Percentiles rank a stretch among this genome's conserved stretches.
Conservation (phyloP, 1,139 yeast species). For the Maudiozyma humilis region DNA sequence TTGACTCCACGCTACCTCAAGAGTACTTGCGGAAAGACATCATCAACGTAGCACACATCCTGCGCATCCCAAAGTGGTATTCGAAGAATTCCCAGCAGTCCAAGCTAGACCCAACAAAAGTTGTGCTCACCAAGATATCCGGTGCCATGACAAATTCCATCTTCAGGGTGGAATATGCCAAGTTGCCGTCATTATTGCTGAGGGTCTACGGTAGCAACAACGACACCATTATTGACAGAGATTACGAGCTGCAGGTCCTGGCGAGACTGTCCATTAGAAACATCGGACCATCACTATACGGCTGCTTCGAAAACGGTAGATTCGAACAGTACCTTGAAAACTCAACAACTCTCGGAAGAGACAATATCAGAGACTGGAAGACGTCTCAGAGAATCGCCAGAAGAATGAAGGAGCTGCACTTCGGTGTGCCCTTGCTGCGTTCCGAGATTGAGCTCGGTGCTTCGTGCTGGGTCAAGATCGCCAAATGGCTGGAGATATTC, state of each 20-base stretch:
- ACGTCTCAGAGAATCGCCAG: conserved; percentile 82
- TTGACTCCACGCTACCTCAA: conserved; percentile 68
- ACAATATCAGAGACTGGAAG: conserved; percentile 65
- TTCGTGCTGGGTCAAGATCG: conserved; percentile 58
- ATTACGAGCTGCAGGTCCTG: conserved; percentile 63
- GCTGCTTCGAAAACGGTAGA: conserved; percentile 77
- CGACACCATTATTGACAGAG: conserved; percentile 78
- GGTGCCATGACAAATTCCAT: conserved; percentile 94
- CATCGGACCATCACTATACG: conserved; percentile 83
- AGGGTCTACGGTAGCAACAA: conserved; percentile 90
- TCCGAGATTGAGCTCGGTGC: conserved; percentile 52
- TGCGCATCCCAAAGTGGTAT: conserved; percentile 75
- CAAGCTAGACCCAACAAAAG: conserved; percentile 28
- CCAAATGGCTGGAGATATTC: conserved; percentile 61
- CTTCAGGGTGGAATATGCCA: conserved; percentile 48
- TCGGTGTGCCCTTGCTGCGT: conserved; percentile 57
- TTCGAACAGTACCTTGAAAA: conserved; percentile 69
- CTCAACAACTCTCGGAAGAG: conserved; percentile 52
- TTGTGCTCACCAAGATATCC: conserved; percentile 57
- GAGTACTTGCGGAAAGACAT: conserved; percentile 84
- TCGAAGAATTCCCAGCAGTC: conserved; percentile 22
- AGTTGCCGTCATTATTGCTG: conserved; percentile 45
- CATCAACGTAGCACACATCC: conserved; percentile 51
- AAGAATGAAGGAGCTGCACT: conserved; percentile 91
- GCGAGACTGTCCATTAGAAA: conserved; percentile 64